phyloP scores from a whole-genome alignment of 257 asterid species.

The Nicotiana attenuata region DNA sequence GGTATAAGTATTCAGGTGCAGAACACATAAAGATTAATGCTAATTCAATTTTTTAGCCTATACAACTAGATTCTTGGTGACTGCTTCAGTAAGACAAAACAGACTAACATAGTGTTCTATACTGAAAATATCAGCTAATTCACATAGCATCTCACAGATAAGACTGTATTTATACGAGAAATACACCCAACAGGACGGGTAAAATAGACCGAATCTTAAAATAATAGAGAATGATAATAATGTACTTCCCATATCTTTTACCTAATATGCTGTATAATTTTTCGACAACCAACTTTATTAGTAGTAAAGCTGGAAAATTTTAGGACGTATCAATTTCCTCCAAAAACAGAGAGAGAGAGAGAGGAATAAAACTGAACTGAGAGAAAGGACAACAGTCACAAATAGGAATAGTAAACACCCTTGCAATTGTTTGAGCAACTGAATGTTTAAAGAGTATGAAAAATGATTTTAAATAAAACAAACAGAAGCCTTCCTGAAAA shows the following conservation, averaged over 20 bases:
- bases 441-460: neutral
- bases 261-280: neutral
- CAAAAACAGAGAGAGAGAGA: neutral
- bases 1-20: slow-evolving; percentile 15
- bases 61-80: neutral
- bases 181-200: neutral
- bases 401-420: neutral
- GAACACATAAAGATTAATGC: neutral
- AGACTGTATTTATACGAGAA: neutral
- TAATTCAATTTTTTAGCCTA: neutral
- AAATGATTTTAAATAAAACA: neutral
- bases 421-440: neutral
- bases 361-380: neutral
- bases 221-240: neutral
- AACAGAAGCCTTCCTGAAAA: neutral
- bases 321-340: neutral
- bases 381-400: neutral
- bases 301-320: neutral
- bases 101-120: neutral
- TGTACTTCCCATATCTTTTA: neutral
- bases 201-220: neutral
- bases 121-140: neutral
- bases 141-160: neutral
- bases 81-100: neutral
- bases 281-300: neutral